Evolutionary conservation across 2,329 filamentous ascomycete genomes (phyloP), one percentile per base, ranked within the genome.

Genomic region (Fusarium illudens): DNA sequence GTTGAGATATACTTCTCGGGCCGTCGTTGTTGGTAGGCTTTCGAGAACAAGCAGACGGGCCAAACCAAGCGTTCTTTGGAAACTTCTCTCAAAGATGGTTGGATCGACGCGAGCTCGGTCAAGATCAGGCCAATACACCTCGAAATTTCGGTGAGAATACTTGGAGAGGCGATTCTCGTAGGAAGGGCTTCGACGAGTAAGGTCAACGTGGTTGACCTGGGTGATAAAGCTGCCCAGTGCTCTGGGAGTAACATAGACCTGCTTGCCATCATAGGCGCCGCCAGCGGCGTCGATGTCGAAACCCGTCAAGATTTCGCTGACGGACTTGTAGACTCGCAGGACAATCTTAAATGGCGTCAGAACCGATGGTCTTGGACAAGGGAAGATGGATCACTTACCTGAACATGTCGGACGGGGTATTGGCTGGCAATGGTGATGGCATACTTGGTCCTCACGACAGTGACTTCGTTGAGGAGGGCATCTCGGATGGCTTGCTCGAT

Each of bases 261-360:
- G 91, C 19, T 86, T 85, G 33, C 93, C 93, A 76, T 96, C 89
- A 71, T 92, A 97, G 4, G 92, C 92, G 22, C 89, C 91, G 64
- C 92, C 92, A 1, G 92, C 91, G 75, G 91, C 94, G 75, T 96
- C 93, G 50, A 97, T 93, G 71, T 96, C 93, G 71, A 97, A 97
- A 0, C 93, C 93, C 4, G 93, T 93, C 22, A 97, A 84, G 33
- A 97, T 94, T 76, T 96, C 92, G 1, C 92, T 90, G 46, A 96
- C 81, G 1, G 90, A 94, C 73, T 93, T 92, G 82, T 97, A 96
- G 34, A 96, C 88, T 33, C 93, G 90, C 29, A 96, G 84, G 20
- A 97, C 93, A 71, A 97, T 93, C 83, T 95, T 64, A 5, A 37
- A 36, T 27, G 13, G n/a, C 19, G 22, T 73, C 20, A 71, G 64